A percentile compares a stretch with the other conserved stretches of the same genome.
Evolutionary conservation across 108 stramenopile genomes (phyloP).

Genomic region (Conticribra weissflogii): DNA sequence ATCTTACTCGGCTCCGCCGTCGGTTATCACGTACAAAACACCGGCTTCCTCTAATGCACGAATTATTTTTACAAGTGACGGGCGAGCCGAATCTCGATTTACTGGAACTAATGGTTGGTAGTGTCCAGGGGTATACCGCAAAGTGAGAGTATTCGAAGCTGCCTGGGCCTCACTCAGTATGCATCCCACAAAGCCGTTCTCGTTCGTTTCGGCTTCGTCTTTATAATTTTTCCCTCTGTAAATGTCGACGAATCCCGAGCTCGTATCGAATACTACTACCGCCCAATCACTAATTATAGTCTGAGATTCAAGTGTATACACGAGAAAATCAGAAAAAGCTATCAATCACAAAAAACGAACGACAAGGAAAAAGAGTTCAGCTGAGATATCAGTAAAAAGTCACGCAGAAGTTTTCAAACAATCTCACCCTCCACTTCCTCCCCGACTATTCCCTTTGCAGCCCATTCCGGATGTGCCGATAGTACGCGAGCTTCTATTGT

Average conservation of each 20-base stretch:
- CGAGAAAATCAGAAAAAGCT: constrained; percentile 71
- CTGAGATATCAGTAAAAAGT: background rate
- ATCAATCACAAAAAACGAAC: too few relatives aligned
- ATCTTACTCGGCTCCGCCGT: constrained; percentile 42
- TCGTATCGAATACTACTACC: constrained; percentile 59
- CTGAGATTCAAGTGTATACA: constrained; percentile 58
- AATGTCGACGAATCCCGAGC: constrained; percentile 63
- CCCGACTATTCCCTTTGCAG: constrained; percentile 57
- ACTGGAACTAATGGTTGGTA: constrained; percentile 56
- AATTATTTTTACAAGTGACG: constrained; percentile 49
- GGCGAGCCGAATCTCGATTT: constrained; percentile 21
- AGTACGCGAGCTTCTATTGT: constrained; percentile 66
- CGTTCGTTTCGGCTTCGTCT: constrained; percentile 14
- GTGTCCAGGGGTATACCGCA: constrained; percentile 62
- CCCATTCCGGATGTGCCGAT: constrained; percentile 69
- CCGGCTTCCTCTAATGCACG: constrained; percentile 51
- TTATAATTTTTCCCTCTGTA: constrained; percentile 60
- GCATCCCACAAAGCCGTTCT: background rate
- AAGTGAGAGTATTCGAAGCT: constrained; percentile 59
- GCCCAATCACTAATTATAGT: constrained; percentile 67
- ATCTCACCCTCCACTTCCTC: constrained; percentile 53
- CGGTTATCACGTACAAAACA: constrained; percentile 65
- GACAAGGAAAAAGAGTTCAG: background rate
- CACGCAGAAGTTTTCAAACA: background rate
- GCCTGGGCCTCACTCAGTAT: background rate